Evolutionary conservation across 140 eudicot genomes (phyloP).

Genomic region (Anethum foeniculum): DNA sequence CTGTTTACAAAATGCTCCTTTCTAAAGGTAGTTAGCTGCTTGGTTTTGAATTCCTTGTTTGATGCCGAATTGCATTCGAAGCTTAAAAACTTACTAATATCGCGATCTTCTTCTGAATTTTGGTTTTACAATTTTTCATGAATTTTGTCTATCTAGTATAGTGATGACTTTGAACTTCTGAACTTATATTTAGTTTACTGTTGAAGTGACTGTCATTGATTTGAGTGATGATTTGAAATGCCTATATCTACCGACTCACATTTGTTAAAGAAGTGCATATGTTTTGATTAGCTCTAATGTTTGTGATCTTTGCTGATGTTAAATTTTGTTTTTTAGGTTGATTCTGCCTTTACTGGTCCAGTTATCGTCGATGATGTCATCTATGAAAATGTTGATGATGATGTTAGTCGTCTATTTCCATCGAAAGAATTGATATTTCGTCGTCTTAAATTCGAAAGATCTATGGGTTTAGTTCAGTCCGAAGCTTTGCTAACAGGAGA

Average conservation of each 20-base stretch:
- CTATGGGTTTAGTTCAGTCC: constrained; percentile 75
- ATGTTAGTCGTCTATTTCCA: constrained; percentile 30
- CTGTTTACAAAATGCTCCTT: background rate
- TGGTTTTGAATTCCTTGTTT: background rate
- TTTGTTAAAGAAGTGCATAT: background rate
- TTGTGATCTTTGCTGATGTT: background rate
- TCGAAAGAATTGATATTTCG: constrained; percentile 60
- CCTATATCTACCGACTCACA: background rate
- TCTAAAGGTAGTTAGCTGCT: background rate
- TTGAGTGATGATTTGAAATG: background rate
- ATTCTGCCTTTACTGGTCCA: constrained; percentile 71
- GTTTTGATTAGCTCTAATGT: background rate
- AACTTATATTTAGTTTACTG: background rate
- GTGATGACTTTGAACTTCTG: background rate
- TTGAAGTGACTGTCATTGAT: background rate
- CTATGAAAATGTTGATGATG: constrained; percentile 67
- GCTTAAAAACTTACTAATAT: background rate
- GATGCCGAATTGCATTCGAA: background rate
- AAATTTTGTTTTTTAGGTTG: constrained; percentile 35
- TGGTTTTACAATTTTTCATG: background rate
- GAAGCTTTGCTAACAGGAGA: constrained; percentile 66
- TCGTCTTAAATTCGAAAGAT: constrained; percentile 68
- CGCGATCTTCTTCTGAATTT: background rate
- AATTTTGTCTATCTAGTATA: background rate
- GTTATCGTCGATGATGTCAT: constrained; percentile 71